phyloP scores from a whole-genome alignment of 345 rosid genomes.

The Stellera chamaejasme region DNA sequence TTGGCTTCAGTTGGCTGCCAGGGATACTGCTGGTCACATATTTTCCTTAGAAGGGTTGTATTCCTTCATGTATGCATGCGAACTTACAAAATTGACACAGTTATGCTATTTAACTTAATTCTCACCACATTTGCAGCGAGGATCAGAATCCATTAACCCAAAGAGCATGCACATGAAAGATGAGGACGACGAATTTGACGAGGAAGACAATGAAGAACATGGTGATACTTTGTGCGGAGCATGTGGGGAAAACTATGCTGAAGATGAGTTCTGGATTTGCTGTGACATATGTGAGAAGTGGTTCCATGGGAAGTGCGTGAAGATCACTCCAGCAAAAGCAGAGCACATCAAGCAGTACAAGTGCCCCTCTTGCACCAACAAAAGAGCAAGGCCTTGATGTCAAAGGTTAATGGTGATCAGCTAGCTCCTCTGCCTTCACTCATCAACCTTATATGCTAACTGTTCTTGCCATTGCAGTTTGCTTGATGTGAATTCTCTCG shows the following conservation, averaged over 20 bases:
- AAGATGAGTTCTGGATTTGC: constrained; percentile 83
- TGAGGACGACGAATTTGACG: constrained; percentile 40
- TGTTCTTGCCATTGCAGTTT: neutral
- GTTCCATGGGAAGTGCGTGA: constrained; percentile 85
- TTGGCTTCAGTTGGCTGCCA: no score
- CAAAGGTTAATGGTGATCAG: constrained; percentile 6
- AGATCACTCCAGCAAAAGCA: constrained; percentile 79
- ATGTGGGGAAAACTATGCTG: constrained; percentile 65
- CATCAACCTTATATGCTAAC: constrained; percentile 7
- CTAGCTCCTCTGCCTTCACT: constrained; percentile 5
- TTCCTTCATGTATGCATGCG: no score
- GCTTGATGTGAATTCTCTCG: no score
- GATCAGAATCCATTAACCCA: constrained; percentile 37
- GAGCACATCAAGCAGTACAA: constrained; percentile 84
- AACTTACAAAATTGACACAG: neutral
- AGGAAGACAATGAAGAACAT: constrained; percentile 50
- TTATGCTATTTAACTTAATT: neutral
- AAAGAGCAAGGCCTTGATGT: constrained; percentile 55
- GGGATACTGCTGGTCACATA: no score
- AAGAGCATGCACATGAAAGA: constrained; percentile 30
- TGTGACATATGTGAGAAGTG: constrained; percentile 80
- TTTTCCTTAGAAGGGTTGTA: no score
- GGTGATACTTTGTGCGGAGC: constrained; percentile 78
- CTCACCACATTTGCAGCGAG: constrained; percentile 34
- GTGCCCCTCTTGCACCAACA: constrained; percentile 84